Percentiles rank a stretch among this genome's conserved stretches.
Evolutionary conservation across 2,329 filamentous ascomycete genomes (phyloP).

Genomic region (Colletotrichum liriopes): DNA sequence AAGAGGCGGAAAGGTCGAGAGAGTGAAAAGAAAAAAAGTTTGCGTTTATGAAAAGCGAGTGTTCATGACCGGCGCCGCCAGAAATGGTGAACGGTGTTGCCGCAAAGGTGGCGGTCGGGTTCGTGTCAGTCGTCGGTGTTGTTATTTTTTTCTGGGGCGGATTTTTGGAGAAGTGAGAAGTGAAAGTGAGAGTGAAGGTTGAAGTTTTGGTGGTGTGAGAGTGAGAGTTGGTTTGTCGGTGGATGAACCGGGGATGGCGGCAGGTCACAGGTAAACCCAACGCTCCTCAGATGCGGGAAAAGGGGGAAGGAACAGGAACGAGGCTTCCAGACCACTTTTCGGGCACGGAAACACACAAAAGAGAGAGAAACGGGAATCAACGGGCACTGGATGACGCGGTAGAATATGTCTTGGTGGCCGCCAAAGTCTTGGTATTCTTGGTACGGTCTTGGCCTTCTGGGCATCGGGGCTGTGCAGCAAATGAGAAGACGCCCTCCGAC

Average conservation of each 20-base stretch:
- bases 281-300: background rate
- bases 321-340: slow-evolving; percentile 21
- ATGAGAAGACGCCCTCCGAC: slow-evolving; percentile 29
- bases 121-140: slow-evolving; percentile 12
- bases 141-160: background rate
- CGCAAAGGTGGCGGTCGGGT: background rate
- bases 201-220: slow-evolving; percentile 11
- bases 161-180: background rate
- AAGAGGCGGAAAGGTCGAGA: slow-evolving; percentile 3
- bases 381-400: slow-evolving; percentile 41
- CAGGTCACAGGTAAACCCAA: slow-evolving; percentile 4
- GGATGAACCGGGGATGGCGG: slow-evolving; percentile 19
- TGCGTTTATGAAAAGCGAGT: slow-evolving; percentile 28
- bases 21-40: background rate
- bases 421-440: slow-evolving; percentile 45
- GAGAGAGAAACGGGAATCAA: slow-evolving; percentile 18
- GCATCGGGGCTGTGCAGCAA: slow-evolving; percentile 45
- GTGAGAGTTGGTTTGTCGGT: background rate
- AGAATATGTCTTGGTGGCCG: slow-evolving; percentile 41
- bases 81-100: background rate
- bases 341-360: slow-evolving; percentile 1
- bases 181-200: slow-evolving; percentile 15
- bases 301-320: slow-evolving; percentile 12
- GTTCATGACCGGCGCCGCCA: slow-evolving; percentile 19
- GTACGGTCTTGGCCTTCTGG: slow-evolving; percentile 44